A percentile compares a stretch with the other conserved stretches of the same genome.
These are phyloP conservation scores for Brassica nigra DNA, from an alignment of 345 rosid genomes.

Conservation along the genomic window DNA sequence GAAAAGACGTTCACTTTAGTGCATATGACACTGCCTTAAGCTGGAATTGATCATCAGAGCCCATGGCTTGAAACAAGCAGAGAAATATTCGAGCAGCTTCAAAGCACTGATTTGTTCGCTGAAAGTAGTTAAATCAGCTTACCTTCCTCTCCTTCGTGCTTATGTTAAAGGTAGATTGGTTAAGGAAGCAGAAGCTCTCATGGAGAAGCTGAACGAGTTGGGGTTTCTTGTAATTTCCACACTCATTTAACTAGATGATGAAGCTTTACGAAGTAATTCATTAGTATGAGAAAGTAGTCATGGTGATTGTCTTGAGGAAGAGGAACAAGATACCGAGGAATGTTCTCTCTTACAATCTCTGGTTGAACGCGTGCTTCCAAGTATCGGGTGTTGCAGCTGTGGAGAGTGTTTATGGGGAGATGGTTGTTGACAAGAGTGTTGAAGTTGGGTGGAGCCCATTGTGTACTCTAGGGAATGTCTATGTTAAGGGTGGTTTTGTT, in stretches of 20 bases:
- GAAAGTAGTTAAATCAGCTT: slow-evolving; percentile 46
- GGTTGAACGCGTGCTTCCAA: slow-evolving; percentile 57
- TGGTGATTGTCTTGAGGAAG: slow-evolving; percentile 57
- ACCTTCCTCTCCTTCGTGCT: slow-evolving; percentile 52
- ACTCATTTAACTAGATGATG: slow-evolving; percentile 69
- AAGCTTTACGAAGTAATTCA: slow-evolving; percentile 52
- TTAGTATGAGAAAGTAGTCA: slow-evolving; percentile 49
- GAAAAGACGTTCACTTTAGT: slow-evolving; percentile 27
- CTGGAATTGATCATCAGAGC: slow-evolving; percentile 51
- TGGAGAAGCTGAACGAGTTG: slow-evolving; percentile 47
- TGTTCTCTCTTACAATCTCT: slow-evolving; percentile 62
- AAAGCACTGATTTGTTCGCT: slow-evolving; percentile 8
- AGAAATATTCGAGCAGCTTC: slow-evolving; percentile 45
- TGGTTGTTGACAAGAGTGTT: slow-evolving; percentile 51
- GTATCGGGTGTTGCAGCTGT: slow-evolving; percentile 35
- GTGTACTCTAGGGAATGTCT: slow-evolving; percentile 54
- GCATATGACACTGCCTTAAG: slow-evolving; percentile 42
- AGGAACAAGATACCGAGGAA: slow-evolving; percentile 52
- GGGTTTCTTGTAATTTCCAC: slow-evolving; percentile 59
- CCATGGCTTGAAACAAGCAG: slow-evolving; percentile 48
- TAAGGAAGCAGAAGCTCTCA: slow-evolving; percentile 53
- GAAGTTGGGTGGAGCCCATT: slow-evolving; percentile 65
- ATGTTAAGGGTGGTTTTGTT: slow-evolving; percentile 47
- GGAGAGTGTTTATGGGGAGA: slow-evolving; percentile 53
- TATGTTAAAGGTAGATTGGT: slow-evolving; percentile 50